Evolutionary conservation across 2,329 filamentous ascomycete genomes (phyloP).

Genomic region (Botrytis galanthina): DNA sequence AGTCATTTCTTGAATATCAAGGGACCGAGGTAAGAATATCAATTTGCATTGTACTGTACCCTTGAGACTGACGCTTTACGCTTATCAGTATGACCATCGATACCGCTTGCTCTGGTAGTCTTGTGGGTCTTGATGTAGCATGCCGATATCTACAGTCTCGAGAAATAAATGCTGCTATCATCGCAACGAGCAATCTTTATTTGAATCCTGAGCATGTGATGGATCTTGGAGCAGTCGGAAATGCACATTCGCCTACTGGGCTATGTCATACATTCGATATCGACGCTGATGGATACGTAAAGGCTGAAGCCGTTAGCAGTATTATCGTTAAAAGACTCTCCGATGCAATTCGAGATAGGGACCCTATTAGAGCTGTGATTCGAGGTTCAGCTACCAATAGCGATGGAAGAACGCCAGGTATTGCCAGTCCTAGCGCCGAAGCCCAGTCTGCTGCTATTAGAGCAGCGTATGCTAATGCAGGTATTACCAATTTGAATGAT

Average conservation of each 20-base stretch:
- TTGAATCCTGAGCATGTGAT: slow-evolving; percentile 25
- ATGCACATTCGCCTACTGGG: slow-evolving; percentile 15
- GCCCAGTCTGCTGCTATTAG: slow-evolving; percentile 16
- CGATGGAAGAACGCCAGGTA: slow-evolving; percentile 5
- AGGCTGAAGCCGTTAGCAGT: slow-evolving; percentile 9
- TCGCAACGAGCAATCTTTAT: slow-evolving; percentile 34
- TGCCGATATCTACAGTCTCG: slow-evolving; percentile 28
- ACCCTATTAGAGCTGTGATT: slow-evolving; percentile 18
- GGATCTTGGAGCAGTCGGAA: slow-evolving; percentile 16
- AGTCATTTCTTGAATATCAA: slow-evolving; percentile 55
- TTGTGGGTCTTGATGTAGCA: slow-evolving; percentile 51
- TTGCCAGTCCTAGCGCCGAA: slow-evolving; percentile 16
- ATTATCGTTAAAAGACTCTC: slow-evolving; percentile 7
- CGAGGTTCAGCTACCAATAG: slow-evolving; percentile 15
- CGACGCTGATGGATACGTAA: slow-evolving; percentile 14
- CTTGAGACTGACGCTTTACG: not conserved
- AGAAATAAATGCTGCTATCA: slow-evolving; percentile 40
- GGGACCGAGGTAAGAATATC: slow-evolving; percentile 42
- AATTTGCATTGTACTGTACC: not conserved
- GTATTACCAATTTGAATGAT: not conserved
- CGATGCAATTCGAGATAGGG: slow-evolving; percentile 14
- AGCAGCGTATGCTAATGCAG: slow-evolving; percentile 17
- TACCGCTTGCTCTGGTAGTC: slow-evolving; percentile 56
- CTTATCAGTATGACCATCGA: slow-evolving; percentile 51
- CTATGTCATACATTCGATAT: slow-evolving; percentile 16